phyloP scores from a whole-genome alignment of 495 filamentous ascomycete species.

The Penicillium arizonense region DNA sequence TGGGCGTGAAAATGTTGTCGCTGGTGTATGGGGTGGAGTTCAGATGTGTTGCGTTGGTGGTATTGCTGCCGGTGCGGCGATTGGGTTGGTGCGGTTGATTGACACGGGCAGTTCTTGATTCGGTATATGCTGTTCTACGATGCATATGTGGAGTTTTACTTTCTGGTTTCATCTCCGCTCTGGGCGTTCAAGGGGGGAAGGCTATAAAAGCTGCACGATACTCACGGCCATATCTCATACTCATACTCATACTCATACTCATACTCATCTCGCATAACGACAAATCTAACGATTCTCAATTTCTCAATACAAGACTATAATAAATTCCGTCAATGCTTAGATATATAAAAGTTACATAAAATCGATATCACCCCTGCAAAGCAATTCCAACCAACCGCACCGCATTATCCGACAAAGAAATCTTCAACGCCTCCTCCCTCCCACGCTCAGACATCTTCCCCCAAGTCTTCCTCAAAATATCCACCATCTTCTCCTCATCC shows the following conservation, averaged over 20 bases:
- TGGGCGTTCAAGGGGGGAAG: too few species aligned
- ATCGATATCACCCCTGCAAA: slow-evolving; percentile 2
- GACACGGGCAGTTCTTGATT: slow-evolving; percentile 24
- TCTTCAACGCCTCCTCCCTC: slow-evolving; percentile 63
- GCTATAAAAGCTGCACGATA: too few species aligned
- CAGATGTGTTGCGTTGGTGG: slow-evolving; percentile 68
- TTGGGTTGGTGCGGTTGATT: slow-evolving; percentile 55
- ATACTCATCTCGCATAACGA: too few species aligned
- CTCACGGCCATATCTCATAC: too few species aligned
- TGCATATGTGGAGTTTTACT: too few species aligned
- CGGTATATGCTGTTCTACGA: neutral
- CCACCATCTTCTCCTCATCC: slow-evolving; percentile 70
- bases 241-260: too few species aligned
- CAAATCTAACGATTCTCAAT: too few species aligned
- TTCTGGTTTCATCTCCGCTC: too few species aligned
- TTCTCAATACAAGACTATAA: too few species aligned
- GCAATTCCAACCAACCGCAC: slow-evolving; percentile 49
- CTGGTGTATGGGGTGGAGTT: slow-evolving; percentile 48
- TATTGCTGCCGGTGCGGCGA: slow-evolving; percentile 62
- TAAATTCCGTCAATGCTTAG: neutral
- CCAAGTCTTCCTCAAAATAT: slow-evolving; percentile 80
- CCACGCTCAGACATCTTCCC: slow-evolving; percentile 72
- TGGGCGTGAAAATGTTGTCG: slow-evolving; percentile 37
- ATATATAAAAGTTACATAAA: neutral
- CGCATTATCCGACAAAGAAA: slow-evolving; percentile 60